Base-by-base conservation (phyloP, 306 rosid species). In the Rosa lucieae region DNA sequence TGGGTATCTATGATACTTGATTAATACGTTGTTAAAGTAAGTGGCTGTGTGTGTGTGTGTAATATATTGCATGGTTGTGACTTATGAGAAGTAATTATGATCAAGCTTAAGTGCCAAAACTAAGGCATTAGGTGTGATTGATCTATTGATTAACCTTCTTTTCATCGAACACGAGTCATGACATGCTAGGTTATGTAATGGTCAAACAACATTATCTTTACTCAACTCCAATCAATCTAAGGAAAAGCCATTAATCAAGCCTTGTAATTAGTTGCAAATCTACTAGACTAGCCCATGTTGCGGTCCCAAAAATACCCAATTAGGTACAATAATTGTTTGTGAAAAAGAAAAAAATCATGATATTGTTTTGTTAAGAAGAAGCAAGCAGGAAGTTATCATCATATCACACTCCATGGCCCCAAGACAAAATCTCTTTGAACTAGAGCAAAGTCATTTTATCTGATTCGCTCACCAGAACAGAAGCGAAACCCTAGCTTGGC, bases 221-320 rank as follows among this genome's bases (percentile, higher is more conserved):
- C 52, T 10, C 1, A 39, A 37, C 77, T 21, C 52, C 52, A 74
- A n/a, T 74, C 51, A 56, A 29, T 55, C 67, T 20, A n/a, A 73
- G 67, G 39, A 72, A 87, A 87, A 84, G 83, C 93, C 89, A 84
- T 29, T 80, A 89, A 87, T 87, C 83, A 85, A 87, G 89, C 84
- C 55, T 65, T 73, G 74, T 78, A 74, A 75, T 65, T 5, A 49
- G 72, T 8, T 42, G 15, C 5, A 18, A 84, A 72, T 52, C 70
- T 32, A 72, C 73, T 55, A 20, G 55, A 76, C 42, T 77, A 59
- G 78, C 62, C 70, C 55, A 43, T 46, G 6, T 81, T 47, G 81
- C 74, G 85, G 83, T 73, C 82, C 76, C 17, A 44, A 44, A 55
- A 9, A 52, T 20, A 55, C 37, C 75, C 52, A 29, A 48, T 32